Base-by-base conservation (phyloP, 345 rosid genomes). In the Triadica sebifera region DNA sequence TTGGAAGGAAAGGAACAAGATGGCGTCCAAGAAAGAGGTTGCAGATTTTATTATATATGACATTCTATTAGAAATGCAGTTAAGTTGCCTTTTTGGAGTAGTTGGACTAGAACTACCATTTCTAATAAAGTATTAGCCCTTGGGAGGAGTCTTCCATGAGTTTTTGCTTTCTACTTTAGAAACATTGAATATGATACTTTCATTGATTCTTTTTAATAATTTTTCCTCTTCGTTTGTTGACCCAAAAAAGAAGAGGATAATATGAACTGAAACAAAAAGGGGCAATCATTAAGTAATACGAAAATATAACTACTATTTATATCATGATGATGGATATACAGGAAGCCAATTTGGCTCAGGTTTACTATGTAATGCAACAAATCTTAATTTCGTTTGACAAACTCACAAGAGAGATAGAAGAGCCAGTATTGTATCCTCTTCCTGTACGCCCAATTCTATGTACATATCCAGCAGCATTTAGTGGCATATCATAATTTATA, bases 361-460 rank as follows among this genome's bases (percentile, higher is more conserved):
- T 41, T 16, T 50, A 6, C 19, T 49, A 22, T 17, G 62, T 16
- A 4, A 39, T 63, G 16, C 72, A 41, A 29, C 6, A 50, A 16
- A 52, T 57, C n/a, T 43, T 71, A 43, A 72, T 59, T 46, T 34
- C 6, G 55, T 9, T 34, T 13, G 5, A 47, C n/a, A 12, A 83
- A 85, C 94, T 88, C 75, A 94, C 98, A 47, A 94, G 88, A 72
- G 94, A 94, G 55, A 94, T 72, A 4, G 94, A 86, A 55, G 87
- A 77, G 57, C 97, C 96, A 17, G 83, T 89, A 71, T 77, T 82
- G 78, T 86, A 86, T 74, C 96, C 98, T 85, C 98, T 89, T 84
- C 97, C 97, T 74, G 97, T 90, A 45, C 97, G 92, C 67, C 98
- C 97, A 86, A 92, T 90, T 72, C 95, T 86, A 85, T 94, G 98